A percentile compares a stretch with the other conserved stretches of the same genome.
Evolutionary conservation across 2,329 filamentous ascomycete species (phyloP).

Genomic region (Aphanocladium album): DNA sequence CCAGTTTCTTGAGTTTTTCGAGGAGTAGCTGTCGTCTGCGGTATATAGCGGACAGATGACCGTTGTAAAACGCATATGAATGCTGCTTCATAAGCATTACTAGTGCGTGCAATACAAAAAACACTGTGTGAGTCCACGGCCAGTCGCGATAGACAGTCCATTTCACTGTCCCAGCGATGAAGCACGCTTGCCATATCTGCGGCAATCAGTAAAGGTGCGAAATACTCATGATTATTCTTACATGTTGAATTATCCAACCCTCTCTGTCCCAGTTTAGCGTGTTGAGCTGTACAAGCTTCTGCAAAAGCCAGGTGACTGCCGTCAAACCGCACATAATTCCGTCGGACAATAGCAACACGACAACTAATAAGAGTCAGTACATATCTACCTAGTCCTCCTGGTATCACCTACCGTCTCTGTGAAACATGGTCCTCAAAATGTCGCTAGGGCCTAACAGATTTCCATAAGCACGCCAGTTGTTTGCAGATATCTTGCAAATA

Average conservation of each 20-base stretch:
- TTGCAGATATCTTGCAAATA: slow-evolving; percentile 59
- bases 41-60: slow-evolving; percentile 60
- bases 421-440: slow-evolving; percentile 64
- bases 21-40: slow-evolving; percentile 43
- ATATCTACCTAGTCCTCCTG: not conserved
- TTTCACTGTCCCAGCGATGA: slow-evolving; percentile 56
- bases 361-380: slow-evolving; percentile 29
- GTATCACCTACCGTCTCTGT: slow-evolving; percentile 36
- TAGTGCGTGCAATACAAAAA: slow-evolving; percentile 68
- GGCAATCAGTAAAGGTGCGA: not conserved
- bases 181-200: slow-evolving; percentile 63
- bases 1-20: slow-evolving; percentile 51
- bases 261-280: slow-evolving; percentile 60
- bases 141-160: slow-evolving; percentile 67
- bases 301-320: slow-evolving; percentile 60
- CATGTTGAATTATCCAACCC: slow-evolving; percentile 71
- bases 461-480: slow-evolving; percentile 65
- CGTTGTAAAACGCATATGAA: slow-evolving; percentile 74
- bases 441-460: slow-evolving; percentile 66
- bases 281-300: slow-evolving; percentile 54
- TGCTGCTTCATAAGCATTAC: slow-evolving; percentile 83
- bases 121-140: slow-evolving; percentile 80
- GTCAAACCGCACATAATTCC: slow-evolving; percentile 64
- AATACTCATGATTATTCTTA: slow-evolving; percentile 27
- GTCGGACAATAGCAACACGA: slow-evolving; percentile 58